A percentile compares a stretch with the other conserved stretches of the same genome.
Evolutionary conservation across 75 land plant species (phyloP).

Genomic region (Chamaecyparis obtusa): DNA sequence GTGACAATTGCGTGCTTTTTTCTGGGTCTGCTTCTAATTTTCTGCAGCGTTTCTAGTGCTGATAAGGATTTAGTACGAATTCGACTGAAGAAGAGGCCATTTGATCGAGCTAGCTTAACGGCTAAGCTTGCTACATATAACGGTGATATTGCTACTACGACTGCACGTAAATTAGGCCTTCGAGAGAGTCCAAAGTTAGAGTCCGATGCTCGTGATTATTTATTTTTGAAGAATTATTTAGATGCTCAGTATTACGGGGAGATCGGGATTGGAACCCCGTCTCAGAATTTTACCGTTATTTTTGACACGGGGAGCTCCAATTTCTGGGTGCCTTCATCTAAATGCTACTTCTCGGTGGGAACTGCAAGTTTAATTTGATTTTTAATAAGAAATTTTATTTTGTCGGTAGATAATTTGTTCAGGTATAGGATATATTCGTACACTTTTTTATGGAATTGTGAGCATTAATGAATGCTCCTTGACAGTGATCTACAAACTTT

Average conservation of each 20-base stretch:
- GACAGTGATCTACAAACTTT: not conserved
- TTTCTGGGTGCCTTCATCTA: constrained; percentile 95
- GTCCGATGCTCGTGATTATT: constrained; percentile 26
- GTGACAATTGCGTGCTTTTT: not conserved
- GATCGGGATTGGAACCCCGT: constrained; percentile 81
- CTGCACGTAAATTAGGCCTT: constrained; percentile 4
- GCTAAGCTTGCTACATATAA: constrained; percentile 23
- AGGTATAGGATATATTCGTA: not conserved
- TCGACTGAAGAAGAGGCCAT: constrained; percentile 50
- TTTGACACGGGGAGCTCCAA: constrained; percentile 98
- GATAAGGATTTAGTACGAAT: constrained; percentile 44
- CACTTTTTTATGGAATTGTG: not conserved
- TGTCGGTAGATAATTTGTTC: not conserved
- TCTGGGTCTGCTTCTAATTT: constrained; percentile 15
- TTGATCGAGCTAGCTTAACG: constrained; percentile 30
- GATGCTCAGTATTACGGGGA: constrained; percentile 93
- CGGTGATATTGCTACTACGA: not conserved
- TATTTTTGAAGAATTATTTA: constrained; percentile 74
- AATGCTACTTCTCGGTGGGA: constrained; percentile 88
- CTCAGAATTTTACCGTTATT: constrained; percentile 81
- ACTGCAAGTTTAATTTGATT: not conserved
- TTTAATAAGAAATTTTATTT: not conserved
- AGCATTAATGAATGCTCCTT: not conserved
- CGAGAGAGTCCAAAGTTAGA: constrained; percentile 12
- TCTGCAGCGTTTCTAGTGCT: constrained; percentile 2